Percentiles rank a stretch among this genome's conserved stretches.
phyloP scores from a whole-genome alignment of 179 eudicot species.

The Heliamphora pulchella region DNA sequence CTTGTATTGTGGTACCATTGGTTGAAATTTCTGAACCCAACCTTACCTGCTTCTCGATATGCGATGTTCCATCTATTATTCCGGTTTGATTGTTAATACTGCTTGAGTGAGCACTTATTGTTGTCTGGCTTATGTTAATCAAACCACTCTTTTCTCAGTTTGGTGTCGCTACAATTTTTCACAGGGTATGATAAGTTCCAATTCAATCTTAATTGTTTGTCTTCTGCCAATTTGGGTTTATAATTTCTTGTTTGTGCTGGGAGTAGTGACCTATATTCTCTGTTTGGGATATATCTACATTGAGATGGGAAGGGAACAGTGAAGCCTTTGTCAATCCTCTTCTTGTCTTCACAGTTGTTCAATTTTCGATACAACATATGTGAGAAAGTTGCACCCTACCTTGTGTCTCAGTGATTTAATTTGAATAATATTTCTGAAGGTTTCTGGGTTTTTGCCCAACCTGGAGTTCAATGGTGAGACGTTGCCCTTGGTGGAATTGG shows the following conservation, averaged over 20 bases:
- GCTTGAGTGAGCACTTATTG: background rate
- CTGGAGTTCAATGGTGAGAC: conserved; percentile 89
- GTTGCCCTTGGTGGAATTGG: conserved; percentile 87
- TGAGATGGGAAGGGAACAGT: conserved; percentile 16
- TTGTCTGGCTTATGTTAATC: background rate
- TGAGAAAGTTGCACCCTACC: conserved; percentile 37
- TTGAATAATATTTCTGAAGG: conserved; percentile 84
- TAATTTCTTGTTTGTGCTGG: background rate
- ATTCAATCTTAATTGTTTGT: background rate
- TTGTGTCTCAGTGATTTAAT: conserved; percentile 49
- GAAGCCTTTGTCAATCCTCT: conserved; percentile 12
- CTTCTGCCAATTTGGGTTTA: background rate
- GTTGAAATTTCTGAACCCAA: background rate
- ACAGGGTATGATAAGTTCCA: background rate
- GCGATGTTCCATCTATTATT: background rate
- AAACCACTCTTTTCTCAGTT: background rate
- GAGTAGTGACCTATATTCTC: background rate
- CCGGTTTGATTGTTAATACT: background rate
- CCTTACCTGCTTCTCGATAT: background rate
- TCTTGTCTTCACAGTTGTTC: conserved; percentile 11
- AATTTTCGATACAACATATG: conserved; percentile 21
- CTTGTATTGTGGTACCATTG: background rate
- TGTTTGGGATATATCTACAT: background rate
- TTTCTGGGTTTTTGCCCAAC: conserved; percentile 81
- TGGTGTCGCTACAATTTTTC: background rate